A percentile compares a stretch with the other conserved stretches of the same genome.
These are phyloP conservation scores for Globisporangium parvum DNA, from an alignment of 352 stramenopile species.

Conservation along the genomic window DNA sequence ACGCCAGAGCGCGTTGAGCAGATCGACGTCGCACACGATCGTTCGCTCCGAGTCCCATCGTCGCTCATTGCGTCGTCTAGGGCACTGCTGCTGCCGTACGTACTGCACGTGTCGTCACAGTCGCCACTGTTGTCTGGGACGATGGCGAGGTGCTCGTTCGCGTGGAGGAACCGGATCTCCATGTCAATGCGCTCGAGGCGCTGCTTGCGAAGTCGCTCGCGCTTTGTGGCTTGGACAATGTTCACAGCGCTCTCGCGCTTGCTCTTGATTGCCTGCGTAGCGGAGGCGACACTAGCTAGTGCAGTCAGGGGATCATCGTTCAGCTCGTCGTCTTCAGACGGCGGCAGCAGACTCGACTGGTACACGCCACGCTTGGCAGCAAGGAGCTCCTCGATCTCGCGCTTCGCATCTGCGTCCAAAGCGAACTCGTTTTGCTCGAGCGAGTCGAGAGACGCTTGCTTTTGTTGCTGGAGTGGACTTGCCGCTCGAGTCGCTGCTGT, in stretches of 20 bases:
- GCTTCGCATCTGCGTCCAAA: constrained; percentile 29
- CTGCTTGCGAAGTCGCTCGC: constrained; percentile 32
- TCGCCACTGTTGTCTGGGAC: constrained; percentile 24
- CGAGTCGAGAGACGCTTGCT: neutral
- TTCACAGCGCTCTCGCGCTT: constrained; percentile 15
- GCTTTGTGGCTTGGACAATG: constrained; percentile 39
- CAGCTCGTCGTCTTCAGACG: constrained; percentile 13
- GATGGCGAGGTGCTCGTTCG: constrained; percentile 39
- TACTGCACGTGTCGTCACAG: neutral
- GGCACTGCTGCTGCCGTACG: neutral
- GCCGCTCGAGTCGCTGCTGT: neutral
- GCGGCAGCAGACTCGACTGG: constrained; percentile 20
- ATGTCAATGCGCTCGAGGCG: constrained; percentile 48
- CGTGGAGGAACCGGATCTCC: constrained; percentile 46
- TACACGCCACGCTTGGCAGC: constrained; percentile 26
- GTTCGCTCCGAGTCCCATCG: constrained; percentile 19
- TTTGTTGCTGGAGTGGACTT: neutral
- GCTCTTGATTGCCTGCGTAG: constrained; percentile 11
- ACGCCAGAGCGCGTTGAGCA: constrained; percentile 45
- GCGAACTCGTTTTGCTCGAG: constrained; percentile 30
- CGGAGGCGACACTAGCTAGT: neutral
- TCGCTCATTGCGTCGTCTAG: constrained; percentile 7
- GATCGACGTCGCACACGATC: constrained; percentile 43
- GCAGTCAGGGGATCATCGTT: constrained; percentile 8
- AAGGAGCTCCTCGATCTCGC: constrained; percentile 45